Conservation (phyloP, 768 basidiomycete genomes). For the Pisolithus marmoratus region DNA sequence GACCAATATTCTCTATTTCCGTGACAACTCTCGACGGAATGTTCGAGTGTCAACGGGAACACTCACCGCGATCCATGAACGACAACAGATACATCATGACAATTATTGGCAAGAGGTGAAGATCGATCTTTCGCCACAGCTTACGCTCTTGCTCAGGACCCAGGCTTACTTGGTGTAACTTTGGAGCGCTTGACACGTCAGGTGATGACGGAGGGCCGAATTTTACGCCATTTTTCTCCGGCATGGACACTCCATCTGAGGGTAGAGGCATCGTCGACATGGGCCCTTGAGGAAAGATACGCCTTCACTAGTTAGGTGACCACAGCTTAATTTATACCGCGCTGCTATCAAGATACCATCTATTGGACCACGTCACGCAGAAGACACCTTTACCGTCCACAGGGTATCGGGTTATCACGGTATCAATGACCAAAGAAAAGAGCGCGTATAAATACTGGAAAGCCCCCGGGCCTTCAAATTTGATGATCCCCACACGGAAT, state of each 20-base stretch:
- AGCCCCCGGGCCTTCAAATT: too few species aligned
- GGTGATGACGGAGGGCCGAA: neutral
- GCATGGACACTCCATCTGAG: neutral
- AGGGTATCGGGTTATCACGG: too few species aligned
- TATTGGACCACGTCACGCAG: too few species aligned
- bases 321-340: too few species aligned
- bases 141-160: conserved; percentile 40
- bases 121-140: conserved; percentile 53
- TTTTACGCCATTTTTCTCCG: neutral
- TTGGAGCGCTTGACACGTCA: neutral
- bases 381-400: too few species aligned
- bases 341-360: too few species aligned
- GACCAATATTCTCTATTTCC: conserved; percentile 39
- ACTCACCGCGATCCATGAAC: conserved; percentile 54
- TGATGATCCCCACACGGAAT: too few species aligned
- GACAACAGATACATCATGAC: conserved; percentile 54
- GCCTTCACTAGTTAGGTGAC: neutral
- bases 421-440: too few species aligned
- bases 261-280: neutral
- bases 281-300: neutral
- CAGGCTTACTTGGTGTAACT: neutral
- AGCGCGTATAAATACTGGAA: too few species aligned
- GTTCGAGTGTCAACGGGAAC: neutral
- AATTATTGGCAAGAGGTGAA: conserved; percentile 50
- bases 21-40: conserved; percentile 34